These are phyloP conservation scores for Haberlea rhodopensis DNA, from an alignment of 257 asterid species.

Conservation along the genomic window DNA sequence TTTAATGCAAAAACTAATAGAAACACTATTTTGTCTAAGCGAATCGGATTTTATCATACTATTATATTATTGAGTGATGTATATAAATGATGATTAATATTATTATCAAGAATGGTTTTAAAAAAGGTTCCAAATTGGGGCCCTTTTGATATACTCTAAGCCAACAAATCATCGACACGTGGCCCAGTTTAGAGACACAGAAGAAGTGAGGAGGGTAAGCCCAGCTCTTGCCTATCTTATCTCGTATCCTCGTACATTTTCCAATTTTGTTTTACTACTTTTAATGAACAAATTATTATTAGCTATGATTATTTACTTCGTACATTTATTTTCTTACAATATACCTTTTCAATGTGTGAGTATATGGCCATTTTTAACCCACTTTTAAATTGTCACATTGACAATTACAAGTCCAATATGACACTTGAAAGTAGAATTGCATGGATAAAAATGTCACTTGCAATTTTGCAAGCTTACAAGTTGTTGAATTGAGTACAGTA, in stretches of 20 bases:
- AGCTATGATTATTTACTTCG: not conserved
- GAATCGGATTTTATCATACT: not conserved
- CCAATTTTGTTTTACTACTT: not conserved
- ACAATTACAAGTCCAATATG: too few species aligned
- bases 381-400: too few species aligned
- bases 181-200: constrained; percentile 44
- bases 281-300: not conserved
- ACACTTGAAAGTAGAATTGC: too few species aligned
- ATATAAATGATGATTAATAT: not conserved
- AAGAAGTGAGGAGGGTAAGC: constrained; percentile 21
- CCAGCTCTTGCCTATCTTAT: constrained; percentile 32
- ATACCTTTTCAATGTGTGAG: too few species aligned
- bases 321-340: not conserved
- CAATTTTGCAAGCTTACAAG: too few species aligned
- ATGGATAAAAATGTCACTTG: too few species aligned
- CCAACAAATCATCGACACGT: constrained; percentile 33
- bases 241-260: not conserved
- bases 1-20: not conserved
- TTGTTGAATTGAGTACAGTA: too few species aligned
- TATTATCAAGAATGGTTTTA: constrained; percentile 23
- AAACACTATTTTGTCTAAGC: not conserved
- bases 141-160: constrained; percentile 25
- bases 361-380: too few species aligned
- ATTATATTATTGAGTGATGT: not conserved
- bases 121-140: constrained; percentile 27